Percentiles rank a stretch among this genome's conserved stretches.
These are phyloP conservation scores for Trichomonas vaginalis DNA, from an alignment of 208 protist species.

Conservation along the genomic window DNA sequence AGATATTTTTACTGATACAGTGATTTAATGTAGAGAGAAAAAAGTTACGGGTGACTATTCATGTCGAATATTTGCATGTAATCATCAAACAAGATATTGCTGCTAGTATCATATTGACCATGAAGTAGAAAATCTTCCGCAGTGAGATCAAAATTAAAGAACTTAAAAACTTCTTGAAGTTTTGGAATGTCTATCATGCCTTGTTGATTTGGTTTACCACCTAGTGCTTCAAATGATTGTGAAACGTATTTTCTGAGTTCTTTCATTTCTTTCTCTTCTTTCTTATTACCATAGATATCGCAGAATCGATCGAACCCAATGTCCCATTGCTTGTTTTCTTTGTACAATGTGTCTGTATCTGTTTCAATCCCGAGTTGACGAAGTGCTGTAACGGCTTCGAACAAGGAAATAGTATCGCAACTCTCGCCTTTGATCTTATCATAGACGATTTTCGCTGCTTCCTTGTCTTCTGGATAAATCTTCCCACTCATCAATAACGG, in stretches of 20 bases:
- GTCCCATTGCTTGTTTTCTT: not conserved
- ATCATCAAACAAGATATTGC: not conserved
- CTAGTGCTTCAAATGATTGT: slow-evolving; percentile 15
- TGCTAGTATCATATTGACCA: not conserved
- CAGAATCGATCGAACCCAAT: not conserved
- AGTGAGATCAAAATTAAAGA: not conserved
- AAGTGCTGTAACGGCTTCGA: not conserved
- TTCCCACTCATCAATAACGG: not conserved
- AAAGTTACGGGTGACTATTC: not conserved
- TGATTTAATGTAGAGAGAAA: too few relatives aligned
- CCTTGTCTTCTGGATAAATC: not conserved
- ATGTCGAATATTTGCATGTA: slow-evolving; percentile 2
- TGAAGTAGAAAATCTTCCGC: not conserved
- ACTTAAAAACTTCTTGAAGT: not conserved
- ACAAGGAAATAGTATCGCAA: not conserved
- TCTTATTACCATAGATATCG: not conserved
- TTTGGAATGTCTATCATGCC: not conserved
- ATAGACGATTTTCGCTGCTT: not conserved
- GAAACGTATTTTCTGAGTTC: not conserved
- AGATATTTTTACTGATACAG: too few relatives aligned
- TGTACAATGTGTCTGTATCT: not conserved
- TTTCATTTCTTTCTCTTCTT: slow-evolving; percentile 12
- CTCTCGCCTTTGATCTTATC: not conserved
- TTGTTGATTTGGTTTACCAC: not conserved
- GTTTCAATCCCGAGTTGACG: not conserved